These are phyloP conservation scores for Cytospora mali DNA, from an alignment of 2,329 filamentous ascomycete species.

Conservation along the genomic window DNA sequence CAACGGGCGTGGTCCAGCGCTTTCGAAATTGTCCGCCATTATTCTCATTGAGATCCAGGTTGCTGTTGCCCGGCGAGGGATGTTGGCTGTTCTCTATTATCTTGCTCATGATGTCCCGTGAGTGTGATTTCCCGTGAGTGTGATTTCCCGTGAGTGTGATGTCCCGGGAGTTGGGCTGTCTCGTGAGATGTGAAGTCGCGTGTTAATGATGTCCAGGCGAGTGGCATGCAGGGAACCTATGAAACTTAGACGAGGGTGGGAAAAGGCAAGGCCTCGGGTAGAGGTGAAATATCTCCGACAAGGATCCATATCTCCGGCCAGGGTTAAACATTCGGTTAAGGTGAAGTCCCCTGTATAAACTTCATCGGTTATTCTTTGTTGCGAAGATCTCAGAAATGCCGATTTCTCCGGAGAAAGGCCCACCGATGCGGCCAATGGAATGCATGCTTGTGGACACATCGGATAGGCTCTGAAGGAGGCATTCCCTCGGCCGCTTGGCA, in stretches of 20 bases:
- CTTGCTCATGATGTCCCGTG: background rate
- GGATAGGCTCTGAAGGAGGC: no score
- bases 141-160: no score
- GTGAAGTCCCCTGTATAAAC: no score
- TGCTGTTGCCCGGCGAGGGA: background rate
- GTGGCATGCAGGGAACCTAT: background rate
- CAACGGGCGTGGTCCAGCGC: constrained; percentile 11
- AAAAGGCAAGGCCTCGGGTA: background rate
- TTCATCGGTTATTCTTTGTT: background rate
- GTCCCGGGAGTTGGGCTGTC: no score
- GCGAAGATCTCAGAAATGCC: background rate
- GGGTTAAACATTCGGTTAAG: background rate
- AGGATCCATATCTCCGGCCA: background rate
- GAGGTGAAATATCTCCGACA: background rate
- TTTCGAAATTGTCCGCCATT: background rate
- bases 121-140: no score
- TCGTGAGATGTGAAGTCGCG: no score
- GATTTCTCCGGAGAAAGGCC: background rate
- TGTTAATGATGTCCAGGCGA: no score
- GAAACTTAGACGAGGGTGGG: background rate
- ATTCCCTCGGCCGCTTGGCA: no score
- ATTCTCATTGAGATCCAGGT: background rate
- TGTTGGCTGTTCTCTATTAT: background rate
- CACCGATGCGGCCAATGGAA: background rate
- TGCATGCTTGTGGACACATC: no score